Conservation (phyloP, 192 early-diverging fungal species). For the Podila horticola region DNA sequence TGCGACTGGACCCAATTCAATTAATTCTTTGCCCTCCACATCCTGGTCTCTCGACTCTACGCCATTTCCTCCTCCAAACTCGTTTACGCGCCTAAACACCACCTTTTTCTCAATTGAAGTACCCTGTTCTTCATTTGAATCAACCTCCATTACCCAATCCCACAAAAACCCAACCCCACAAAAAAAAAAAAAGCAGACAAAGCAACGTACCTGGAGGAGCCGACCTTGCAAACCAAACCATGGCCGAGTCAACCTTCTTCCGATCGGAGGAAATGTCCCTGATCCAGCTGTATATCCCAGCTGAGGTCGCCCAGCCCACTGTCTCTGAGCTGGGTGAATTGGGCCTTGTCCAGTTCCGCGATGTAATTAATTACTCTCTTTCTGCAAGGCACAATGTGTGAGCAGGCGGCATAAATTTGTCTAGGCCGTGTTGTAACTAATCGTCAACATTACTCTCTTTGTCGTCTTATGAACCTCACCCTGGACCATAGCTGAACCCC, state of each 20-base stretch:
- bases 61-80: too few relatives aligned
- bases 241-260: slow-evolving; percentile 76
- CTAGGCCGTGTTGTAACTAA: not conserved
- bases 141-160: too few relatives aligned
- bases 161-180: too few relatives aligned
- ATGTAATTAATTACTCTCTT: slow-evolving; percentile 63
- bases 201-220: too few relatives aligned
- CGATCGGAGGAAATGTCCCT: slow-evolving; percentile 98
- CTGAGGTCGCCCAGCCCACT: slow-evolving; percentile 93
- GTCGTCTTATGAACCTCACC: too few relatives aligned
- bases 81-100: too few relatives aligned
- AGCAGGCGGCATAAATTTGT: not conserved
- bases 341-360: slow-evolving; percentile 94
- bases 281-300: slow-evolving; percentile 96
- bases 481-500: slow-evolving; percentile 79
- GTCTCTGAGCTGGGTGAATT: slow-evolving; percentile 96
- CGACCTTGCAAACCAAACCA: slow-evolving; percentile 15
- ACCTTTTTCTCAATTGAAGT: too few relatives aligned
- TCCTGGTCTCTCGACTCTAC: too few relatives aligned
- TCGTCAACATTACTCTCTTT: not conserved
- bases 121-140: too few relatives aligned
- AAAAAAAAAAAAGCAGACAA: too few relatives aligned
- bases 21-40: too few relatives aligned
- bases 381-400: too few relatives aligned
- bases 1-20: slow-evolving; percentile 4